Evolutionary conservation across 2,329 filamentous ascomycete species (phyloP), one percentile per base, ranked within the genome.

Genomic region (Fusarium longipes): DNA sequence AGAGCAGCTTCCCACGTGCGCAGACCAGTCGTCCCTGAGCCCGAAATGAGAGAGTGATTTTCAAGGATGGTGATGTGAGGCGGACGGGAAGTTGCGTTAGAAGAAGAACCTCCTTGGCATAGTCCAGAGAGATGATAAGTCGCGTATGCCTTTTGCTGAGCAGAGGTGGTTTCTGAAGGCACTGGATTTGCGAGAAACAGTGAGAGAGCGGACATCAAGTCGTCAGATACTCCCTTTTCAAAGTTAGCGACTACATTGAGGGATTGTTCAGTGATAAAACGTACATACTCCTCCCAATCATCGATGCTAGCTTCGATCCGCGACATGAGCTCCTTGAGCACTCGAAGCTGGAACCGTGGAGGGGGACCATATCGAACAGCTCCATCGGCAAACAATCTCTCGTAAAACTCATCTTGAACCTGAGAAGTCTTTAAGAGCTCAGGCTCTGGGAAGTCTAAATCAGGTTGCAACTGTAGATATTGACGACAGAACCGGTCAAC

Each of bases 211-310:
- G 83, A 82, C 85, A 95, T 92, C 72, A 97, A 85, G 77, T 90
- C 84, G 78, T 97, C 92, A 64, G 91, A 93, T 44, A 97, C 89
- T 77, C 91, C 93, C 94, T 97, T 79, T 25, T 38, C 48, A 29
- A 6, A 39, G 67, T 79, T 55, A 79, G 76, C 61, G 51, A 36
- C 8, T 44, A 18, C 4, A 10, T 15, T 29, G 7, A 25, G 5
- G 9, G 25, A 18, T 17, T 7, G 7, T 39, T 11, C 25, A 5
- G 24, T 32, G 3, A n/a, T 11, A 12, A n/a, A 27, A 82, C 91
- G 82, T 90, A 97, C 94, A 90, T 97, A 88, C 83, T 92, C 84
- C 71, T 97, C 92, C 78, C 93, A 94, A 77, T 97, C 89, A 57
- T 87, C 83, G 45, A 97, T 93, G 32, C 90, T 87, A 29, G 83